These are phyloP conservation scores for Hamigera avellanea DNA, from an alignment of 495 filamentous ascomycete genomes.

Conservation along the genomic window DNA sequence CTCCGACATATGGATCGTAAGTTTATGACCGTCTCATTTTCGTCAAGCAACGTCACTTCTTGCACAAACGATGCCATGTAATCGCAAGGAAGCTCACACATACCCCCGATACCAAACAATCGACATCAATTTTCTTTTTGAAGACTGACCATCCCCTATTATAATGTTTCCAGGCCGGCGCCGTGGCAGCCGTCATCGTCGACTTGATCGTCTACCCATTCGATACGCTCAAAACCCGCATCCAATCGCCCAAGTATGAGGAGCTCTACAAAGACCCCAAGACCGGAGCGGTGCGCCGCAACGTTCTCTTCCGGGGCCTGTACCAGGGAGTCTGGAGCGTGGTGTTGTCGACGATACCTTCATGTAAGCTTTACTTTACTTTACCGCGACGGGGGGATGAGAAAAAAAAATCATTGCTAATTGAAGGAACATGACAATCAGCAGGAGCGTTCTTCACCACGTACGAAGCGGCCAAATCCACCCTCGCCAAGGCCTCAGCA, in stretches of 20 bases:
- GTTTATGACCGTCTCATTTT: conserved; percentile 13
- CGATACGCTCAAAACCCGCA: conserved; percentile 76
- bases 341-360: conserved; percentile 76
- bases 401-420: not conserved
- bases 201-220: conserved; percentile 74
- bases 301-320: conserved; percentile 56
- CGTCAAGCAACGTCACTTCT: too few species aligned
- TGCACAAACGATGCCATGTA: too few species aligned
- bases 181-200: conserved; percentile 65
- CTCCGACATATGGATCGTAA: conserved; percentile 39
- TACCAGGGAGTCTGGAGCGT: conserved; percentile 88
- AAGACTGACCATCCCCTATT: conserved; percentile 1
- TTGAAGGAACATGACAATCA: conserved; percentile 15
- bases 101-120: too few species aligned
- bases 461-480: conserved; percentile 64
- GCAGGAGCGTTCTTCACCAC: conserved; percentile 85
- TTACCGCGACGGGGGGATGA: too few species aligned
- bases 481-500: conserved; percentile 33
- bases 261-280: conserved; percentile 45
- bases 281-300: conserved; percentile 38
- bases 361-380: conserved; percentile 39
- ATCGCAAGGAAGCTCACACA: too few species aligned
- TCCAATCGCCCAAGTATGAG: conserved; percentile 65
- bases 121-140: too few species aligned
- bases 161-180: conserved; percentile 50